Evolutionary conservation across 352 stramenopile genomes (phyloP).

Genomic region (Phytophthora pistaciae): DNA sequence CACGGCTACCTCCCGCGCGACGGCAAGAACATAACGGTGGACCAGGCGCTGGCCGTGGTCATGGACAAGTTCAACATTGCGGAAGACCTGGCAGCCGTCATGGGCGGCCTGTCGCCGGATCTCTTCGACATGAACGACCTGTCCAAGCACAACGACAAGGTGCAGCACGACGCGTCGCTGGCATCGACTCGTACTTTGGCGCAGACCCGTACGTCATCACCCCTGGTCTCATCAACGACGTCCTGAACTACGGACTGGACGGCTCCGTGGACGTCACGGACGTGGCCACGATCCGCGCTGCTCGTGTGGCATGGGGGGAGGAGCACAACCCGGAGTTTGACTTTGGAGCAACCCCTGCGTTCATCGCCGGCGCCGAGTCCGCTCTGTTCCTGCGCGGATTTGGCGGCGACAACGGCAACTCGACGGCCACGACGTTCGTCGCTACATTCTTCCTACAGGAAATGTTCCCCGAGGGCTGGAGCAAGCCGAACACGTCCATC

Average conservation of each 20-base stretch:
- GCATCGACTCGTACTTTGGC: conserved; percentile 34
- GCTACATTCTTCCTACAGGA: conserved; percentile 34
- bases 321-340: conserved; percentile 32
- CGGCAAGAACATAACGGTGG: conserved; percentile 46
- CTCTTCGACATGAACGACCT: conserved; percentile 37
- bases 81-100: conserved; percentile 28
- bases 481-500: conserved; percentile 24
- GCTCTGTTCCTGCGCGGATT: conserved; percentile 30
- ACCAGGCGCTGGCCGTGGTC: conserved; percentile 33
- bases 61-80: conserved; percentile 50
- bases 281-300: conserved; percentile 26
- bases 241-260: conserved; percentile 27
- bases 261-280: conserved; percentile 19
- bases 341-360: conserved; percentile 20
- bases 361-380: conserved; percentile 25
- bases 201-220: conserved; percentile 26
- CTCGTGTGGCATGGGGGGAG: conserved; percentile 15
- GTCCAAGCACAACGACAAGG: conserved; percentile 32
- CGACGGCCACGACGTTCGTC: conserved; percentile 23
- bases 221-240: conserved; percentile 27
- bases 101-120: conserved; percentile 23
- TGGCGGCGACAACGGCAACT: conserved; percentile 18
- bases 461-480: conserved; percentile 35
- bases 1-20: conserved; percentile 53
- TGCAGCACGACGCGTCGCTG: conserved; percentile 36